These are phyloP conservation scores for Macrophomina pseudophaseolina DNA, from an alignment of 2,329 filamentous ascomycete genomes.

Conservation along the genomic window DNA sequence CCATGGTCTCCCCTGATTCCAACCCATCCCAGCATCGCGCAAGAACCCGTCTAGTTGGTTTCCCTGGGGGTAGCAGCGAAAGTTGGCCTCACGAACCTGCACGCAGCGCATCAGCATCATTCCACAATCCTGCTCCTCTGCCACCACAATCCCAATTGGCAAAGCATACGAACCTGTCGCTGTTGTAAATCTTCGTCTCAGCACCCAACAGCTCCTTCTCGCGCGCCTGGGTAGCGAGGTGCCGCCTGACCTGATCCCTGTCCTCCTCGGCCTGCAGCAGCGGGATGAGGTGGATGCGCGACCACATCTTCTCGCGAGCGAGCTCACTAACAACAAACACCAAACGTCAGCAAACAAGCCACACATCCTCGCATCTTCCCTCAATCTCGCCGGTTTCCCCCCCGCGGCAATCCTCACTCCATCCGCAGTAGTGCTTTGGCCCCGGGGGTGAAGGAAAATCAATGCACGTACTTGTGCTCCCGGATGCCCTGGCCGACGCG, in stretches of 20 bases:
- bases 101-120: conserved; percentile 17
- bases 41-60: conserved; percentile 56
- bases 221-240: conserved; percentile 83
- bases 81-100: conserved; percentile 70
- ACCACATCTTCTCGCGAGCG: conserved; percentile 97
- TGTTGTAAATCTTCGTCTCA: conserved; percentile 84
- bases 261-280: conserved; percentile 96
- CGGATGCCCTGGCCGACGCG: conserved; percentile 80
- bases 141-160: background rate
- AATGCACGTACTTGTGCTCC: conserved; percentile 79
- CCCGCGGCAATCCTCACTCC: background rate
- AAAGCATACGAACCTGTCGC: conserved; percentile 70
- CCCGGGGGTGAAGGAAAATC: background rate
- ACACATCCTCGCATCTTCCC: background rate
- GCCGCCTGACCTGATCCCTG: conserved; percentile 86
- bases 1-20: background rate
- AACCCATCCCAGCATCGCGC: background rate
- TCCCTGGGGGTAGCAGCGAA: conserved; percentile 73
- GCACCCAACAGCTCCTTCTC: conserved; percentile 90
- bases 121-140: background rate
- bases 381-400: background rate
- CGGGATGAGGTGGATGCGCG: conserved; percentile 91
- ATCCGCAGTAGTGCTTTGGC: background rate
- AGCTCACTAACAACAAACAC: conserved; percentile 70
- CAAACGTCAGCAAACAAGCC: background rate